phyloP scores from a whole-genome alignment of 2,329 filamentous ascomycete species.

The Madurella fahalii region DNA sequence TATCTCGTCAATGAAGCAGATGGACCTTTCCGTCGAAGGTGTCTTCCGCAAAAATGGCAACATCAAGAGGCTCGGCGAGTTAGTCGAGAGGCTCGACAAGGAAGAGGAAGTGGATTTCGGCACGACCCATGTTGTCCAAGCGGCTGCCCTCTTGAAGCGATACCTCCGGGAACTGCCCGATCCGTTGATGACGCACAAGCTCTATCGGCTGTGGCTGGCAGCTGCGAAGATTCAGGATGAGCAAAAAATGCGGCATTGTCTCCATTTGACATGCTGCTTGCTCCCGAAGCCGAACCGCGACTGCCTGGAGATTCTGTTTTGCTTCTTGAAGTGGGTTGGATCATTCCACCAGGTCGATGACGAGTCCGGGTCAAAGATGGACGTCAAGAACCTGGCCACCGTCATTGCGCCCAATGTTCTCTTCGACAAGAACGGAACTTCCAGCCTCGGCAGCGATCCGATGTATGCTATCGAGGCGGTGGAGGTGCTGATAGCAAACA shows the following conservation, averaged over 20 bases:
- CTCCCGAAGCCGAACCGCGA: conserved; percentile 90
- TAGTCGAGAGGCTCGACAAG: conserved; percentile 80
- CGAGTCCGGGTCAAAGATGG: conserved; percentile 97
- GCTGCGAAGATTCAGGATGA: conserved; percentile 83
- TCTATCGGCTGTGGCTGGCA: conserved; percentile 85
- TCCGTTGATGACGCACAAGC: conserved; percentile 89
- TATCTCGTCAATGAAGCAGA: conserved; percentile 91
- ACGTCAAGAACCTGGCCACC: conserved; percentile 93
- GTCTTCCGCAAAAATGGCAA: conserved; percentile 99
- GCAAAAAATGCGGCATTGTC: conserved; percentile 74
- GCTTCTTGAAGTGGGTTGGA: conserved; percentile 94
- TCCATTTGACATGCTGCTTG: conserved; percentile 89
- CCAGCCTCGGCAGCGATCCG: conserved; percentile 75
- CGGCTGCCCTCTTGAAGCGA: conserved; percentile 90
- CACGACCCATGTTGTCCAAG: conserved; percentile 85
- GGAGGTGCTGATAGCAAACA: conserved; percentile 83
- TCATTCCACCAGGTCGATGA: conserved; percentile 98
- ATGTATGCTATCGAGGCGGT: conserved; percentile 93
- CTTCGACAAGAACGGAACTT: conserved; percentile 63
- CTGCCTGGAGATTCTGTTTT: conserved; percentile 90
- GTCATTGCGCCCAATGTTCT: conserved; percentile 96
- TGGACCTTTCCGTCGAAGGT: conserved; percentile 98
- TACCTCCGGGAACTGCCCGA: conserved; percentile 94
- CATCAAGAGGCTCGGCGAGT: conserved; percentile 85
- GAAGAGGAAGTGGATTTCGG: conserved; percentile 81